phyloP scores from a whole-genome alignment of 257 asterid genomes.

The Solanum corneliomulleri region DNA sequence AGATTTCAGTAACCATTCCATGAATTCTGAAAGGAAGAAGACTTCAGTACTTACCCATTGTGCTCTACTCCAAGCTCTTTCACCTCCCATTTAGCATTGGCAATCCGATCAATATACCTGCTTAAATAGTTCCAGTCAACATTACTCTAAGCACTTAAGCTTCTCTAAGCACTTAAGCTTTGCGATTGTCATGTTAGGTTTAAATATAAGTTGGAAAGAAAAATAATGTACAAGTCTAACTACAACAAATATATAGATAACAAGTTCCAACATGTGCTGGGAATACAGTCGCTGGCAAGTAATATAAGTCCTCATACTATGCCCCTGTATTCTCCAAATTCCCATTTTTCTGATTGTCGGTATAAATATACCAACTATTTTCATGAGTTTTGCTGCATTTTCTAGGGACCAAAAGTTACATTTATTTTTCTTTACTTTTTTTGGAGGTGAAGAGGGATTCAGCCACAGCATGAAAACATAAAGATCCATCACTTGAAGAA shows the following conservation, averaged over 20 bases:
- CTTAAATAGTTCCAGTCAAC: slow-evolving; percentile 19
- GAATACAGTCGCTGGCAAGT: neutral
- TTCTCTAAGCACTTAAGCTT: neutral
- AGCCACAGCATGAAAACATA: neutral
- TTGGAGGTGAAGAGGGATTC: neutral
- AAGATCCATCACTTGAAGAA: neutral
- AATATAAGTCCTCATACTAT: neutral
- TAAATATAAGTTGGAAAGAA: neutral
- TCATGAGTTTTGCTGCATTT: neutral
- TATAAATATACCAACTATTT: neutral
- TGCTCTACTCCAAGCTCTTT: slow-evolving; percentile 97
- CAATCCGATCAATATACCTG: slow-evolving; percentile 93
- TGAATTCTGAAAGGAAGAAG: neutral
- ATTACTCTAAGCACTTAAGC: neutral
- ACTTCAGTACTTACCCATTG: slow-evolving; percentile 56
- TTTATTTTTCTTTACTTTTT: neutral
- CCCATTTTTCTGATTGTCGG: neutral
- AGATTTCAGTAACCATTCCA: neutral
- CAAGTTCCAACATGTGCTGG: neutral
- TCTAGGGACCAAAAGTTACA: neutral
- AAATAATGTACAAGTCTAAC: neutral
- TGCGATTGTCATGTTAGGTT: neutral
- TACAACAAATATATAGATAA: neutral
- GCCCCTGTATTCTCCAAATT: neutral
- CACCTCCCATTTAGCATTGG: slow-evolving; percentile 96